phyloP scores from a whole-genome alignment of 2,329 filamentous ascomycete species.

The Ramichloridium luteum region DNA sequence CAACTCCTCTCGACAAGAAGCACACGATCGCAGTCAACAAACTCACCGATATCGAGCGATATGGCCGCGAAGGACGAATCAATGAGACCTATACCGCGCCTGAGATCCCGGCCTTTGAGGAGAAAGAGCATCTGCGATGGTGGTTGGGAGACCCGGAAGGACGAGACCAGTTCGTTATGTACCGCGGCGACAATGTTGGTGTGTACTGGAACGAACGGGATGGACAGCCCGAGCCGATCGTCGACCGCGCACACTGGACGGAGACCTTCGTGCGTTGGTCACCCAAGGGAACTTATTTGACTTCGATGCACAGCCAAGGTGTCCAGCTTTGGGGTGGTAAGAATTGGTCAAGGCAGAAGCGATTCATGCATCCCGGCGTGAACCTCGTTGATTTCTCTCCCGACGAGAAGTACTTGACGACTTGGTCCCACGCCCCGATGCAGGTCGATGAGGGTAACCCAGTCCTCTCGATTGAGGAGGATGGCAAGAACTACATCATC shows the following conservation, averaged over 20 bases:
- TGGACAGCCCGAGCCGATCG: slow-evolving; percentile 72
- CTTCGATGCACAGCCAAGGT: slow-evolving; percentile 89
- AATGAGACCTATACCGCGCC: slow-evolving; percentile 83
- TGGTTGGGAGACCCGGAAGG: slow-evolving; percentile 83
- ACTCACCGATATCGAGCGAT: slow-evolving; percentile 93
- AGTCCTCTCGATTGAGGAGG: slow-evolving; percentile 64
- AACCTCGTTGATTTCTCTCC: slow-evolving; percentile 96
- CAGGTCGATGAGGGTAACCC: slow-evolving; percentile 83
- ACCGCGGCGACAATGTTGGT: slow-evolving; percentile 78
- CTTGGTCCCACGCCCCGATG: slow-evolving; percentile 92
- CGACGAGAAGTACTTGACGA: slow-evolving; percentile 81
- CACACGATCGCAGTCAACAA: slow-evolving; percentile 96
- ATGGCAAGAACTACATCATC: slow-evolving; percentile 98
- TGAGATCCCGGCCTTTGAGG: slow-evolving; percentile 68
- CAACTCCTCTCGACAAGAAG: slow-evolving; percentile 85
- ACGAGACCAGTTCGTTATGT: slow-evolving; percentile 93
- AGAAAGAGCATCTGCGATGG: slow-evolving; percentile 89
- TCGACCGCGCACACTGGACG: slow-evolving; percentile 93
- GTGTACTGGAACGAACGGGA: slow-evolving; percentile 99
- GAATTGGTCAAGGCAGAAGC: slow-evolving; percentile 79
- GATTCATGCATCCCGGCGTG: slow-evolving; percentile 89
- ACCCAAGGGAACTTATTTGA: slow-evolving; percentile 82
- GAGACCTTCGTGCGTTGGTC: slow-evolving; percentile 98
- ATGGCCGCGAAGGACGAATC: slow-evolving; percentile 82
- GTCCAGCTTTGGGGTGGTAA: slow-evolving; percentile 93